Evolutionary conservation across 2,329 filamentous ascomycete species (phyloP).

Genomic region (Fusarium sp.): DNA sequence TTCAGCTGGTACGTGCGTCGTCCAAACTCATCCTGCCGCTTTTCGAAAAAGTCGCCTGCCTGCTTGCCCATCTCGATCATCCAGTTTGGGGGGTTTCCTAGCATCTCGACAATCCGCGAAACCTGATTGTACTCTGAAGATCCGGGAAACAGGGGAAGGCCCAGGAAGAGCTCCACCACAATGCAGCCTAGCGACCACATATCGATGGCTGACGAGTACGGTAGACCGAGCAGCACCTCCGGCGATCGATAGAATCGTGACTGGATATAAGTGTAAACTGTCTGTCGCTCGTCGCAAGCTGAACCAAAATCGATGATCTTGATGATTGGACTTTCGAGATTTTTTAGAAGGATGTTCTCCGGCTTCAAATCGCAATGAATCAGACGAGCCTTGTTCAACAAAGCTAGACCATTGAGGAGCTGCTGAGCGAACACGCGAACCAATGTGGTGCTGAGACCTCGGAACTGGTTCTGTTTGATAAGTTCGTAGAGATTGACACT

Average conservation of each 20-base stretch:
- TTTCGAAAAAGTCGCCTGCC: conserved; percentile 96
- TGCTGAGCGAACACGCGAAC: conserved; percentile 98
- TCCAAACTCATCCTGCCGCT: conserved; percentile 89
- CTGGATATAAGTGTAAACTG: conserved; percentile 99
- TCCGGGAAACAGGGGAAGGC: conserved; percentile 92
- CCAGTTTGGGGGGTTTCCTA: conserved; percentile 95
- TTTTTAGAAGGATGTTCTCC: conserved; percentile 97
- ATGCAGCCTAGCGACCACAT: conserved; percentile 99
- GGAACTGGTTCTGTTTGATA: conserved; percentile 99
- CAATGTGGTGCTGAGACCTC: conserved; percentile 94
- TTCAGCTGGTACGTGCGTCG: conserved; percentile 92
- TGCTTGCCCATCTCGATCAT: conserved; percentile 99
- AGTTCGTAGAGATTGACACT: conserved; percentile 98
- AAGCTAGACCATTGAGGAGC: conserved; percentile 88
- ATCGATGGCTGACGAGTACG: conserved; percentile 98
- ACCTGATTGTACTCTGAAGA: conserved; percentile 99
- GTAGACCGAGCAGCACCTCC: conserved; percentile 92
- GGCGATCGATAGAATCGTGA: conserved; percentile 98
- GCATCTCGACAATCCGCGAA: conserved; percentile 96
- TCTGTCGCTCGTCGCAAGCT: conserved; percentile 97
- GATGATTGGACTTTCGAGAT: conserved; percentile 98
- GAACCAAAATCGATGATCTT: conserved; percentile 99
- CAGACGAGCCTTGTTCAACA: conserved; percentile 94
- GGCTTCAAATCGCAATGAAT: conserved; percentile 99
- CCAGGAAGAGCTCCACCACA: conserved; percentile 96